Percentiles rank a stretch among this genome's conserved stretches.
These are phyloP conservation scores for Prinsepia uniflora DNA, from an alignment of 306 rosid species.

Conservation along the genomic window DNA sequence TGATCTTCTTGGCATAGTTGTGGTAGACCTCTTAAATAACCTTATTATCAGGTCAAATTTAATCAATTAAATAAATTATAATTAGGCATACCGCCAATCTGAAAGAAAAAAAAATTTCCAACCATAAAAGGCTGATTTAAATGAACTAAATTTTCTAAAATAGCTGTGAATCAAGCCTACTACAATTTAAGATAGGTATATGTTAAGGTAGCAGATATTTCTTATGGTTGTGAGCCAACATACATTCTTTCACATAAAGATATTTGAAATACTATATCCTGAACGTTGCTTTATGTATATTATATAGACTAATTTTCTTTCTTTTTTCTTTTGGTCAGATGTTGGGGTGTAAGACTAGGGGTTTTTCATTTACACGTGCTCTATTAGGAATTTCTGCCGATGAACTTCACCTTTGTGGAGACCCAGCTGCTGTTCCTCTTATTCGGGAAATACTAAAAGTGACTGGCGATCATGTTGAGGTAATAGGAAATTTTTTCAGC, in stretches of 20 bases:
- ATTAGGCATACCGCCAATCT: too few species aligned
- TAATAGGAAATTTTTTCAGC: constrained; percentile 27
- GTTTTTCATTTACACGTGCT: constrained; percentile 86
- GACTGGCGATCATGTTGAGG: constrained; percentile 82
- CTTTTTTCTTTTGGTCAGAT: constrained; percentile 44
- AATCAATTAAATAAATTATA: too few species aligned
- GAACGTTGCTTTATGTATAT: not conserved
- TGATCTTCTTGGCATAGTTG: too few species aligned
- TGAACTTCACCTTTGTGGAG: constrained; percentile 97
- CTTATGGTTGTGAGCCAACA: not conserved
- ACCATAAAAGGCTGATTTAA: too few species aligned
- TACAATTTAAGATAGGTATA: not conserved
- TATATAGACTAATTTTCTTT: constrained; percentile 11
- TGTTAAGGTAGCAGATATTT: not conserved
- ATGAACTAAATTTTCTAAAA: too few species aligned
- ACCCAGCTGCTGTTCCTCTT: constrained; percentile 81
- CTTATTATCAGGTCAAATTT: too few species aligned
- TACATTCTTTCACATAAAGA: not conserved
- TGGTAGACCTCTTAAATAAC: too few species aligned
- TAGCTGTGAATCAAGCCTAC: not conserved
- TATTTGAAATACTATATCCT: not conserved
- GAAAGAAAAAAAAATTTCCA: too few species aligned
- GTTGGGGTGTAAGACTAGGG: constrained; percentile 83
- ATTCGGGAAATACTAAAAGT: constrained; percentile 74
- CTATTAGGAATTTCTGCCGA: constrained; percentile 85